Base-by-base conservation (phyloP, 495 filamentous ascomycete species). In the Xylaria cubensis region DNA sequence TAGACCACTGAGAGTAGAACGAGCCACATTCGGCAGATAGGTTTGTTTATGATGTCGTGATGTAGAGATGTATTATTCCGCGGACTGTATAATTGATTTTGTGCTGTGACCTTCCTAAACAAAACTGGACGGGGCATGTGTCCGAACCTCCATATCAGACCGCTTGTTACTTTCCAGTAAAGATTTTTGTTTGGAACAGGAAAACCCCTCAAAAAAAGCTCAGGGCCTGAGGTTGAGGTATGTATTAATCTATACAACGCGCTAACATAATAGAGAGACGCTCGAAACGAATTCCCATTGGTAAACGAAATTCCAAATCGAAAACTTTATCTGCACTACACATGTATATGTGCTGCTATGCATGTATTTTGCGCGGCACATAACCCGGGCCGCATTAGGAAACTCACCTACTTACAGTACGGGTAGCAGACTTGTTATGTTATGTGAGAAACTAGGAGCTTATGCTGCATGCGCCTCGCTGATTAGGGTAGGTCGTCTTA, bases 321-420 rank as follows among this genome's bases (percentile, higher is more conserved):
- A 4, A 42, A 64, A 64, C 61, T 42, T 44, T 64, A 64, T 64
- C 61, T 64, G 61, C 61, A 44, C 61, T 64, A 44, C 61, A 64
- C 61, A 17, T 13, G 21, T 64, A 42, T 4, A 24, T 64, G 26
- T 64, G 36, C 58, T 61, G 34, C n/a, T 9, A 44, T 64, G 61
- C 21, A 64, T 26, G 21, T 64, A 64, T 9, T 9, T 3, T 34
- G 19, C 12, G 24, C 58, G 17, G 17, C 29, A n/a, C 15, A n/a
- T 59, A 39, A n/a, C 9, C 58, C 19, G 32, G 15, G 1, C 58
- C 58, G 34, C 34, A 61, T 39, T 61, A 61, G 58, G 58, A 61
- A 61, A 61, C 58, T 39, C 58, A 34, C 34, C 34, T 61, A 34
- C 34, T 17, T 39, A 39, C 15, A 39, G 21, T 15, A 13, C 10